A percentile compares a stretch with the other conserved stretches of the same genome.
phyloP scores from a whole-genome alignment of 192 early-diverging fungal genomes.

The Coemansia asiatica region DNA sequence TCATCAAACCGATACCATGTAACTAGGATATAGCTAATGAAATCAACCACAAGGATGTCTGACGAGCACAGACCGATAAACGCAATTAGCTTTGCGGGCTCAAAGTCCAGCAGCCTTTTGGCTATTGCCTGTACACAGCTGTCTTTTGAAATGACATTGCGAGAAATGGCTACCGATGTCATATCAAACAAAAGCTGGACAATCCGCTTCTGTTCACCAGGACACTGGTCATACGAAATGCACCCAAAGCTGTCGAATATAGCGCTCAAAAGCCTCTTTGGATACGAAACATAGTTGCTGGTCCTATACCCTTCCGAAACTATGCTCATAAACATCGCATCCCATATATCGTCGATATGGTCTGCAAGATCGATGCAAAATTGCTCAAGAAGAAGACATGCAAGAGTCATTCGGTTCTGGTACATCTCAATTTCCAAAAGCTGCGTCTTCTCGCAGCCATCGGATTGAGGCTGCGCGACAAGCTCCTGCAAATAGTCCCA shows the following conservation, averaged over 20 bases:
- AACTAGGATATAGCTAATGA: slow-evolving; percentile 30
- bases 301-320: not conserved
- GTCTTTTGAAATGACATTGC: slow-evolving; percentile 9
- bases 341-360: slow-evolving; percentile 6
- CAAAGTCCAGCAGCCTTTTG: slow-evolving; percentile 3
- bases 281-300: slow-evolving; percentile 7
- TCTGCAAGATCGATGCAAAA: slow-evolving; percentile 34
- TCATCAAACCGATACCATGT: slow-evolving; percentile 18
- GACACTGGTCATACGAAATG: slow-evolving; percentile 6
- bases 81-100: not conserved
- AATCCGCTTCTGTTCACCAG: slow-evolving; percentile 12
- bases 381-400: slow-evolving; percentile 40
- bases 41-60: slow-evolving; percentile 25
- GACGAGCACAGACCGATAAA: slow-evolving; percentile 19
- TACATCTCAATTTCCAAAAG: slow-evolving; percentile 40
- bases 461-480: slow-evolving; percentile 8
- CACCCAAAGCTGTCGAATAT: slow-evolving; percentile 4
- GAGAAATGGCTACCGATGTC: slow-evolving; percentile 9
- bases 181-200: slow-evolving; percentile 22
- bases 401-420: slow-evolving; percentile 23
- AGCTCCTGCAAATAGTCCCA: slow-evolving; percentile 33
- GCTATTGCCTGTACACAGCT: slow-evolving; percentile 28
- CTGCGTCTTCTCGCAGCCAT: not conserved
- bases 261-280: not conserved
- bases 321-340: slow-evolving; percentile 29